Base-by-base conservation (phyloP, 2,329 filamentous ascomycete species). In the Stagonosporopsis tanaceti region DNA sequence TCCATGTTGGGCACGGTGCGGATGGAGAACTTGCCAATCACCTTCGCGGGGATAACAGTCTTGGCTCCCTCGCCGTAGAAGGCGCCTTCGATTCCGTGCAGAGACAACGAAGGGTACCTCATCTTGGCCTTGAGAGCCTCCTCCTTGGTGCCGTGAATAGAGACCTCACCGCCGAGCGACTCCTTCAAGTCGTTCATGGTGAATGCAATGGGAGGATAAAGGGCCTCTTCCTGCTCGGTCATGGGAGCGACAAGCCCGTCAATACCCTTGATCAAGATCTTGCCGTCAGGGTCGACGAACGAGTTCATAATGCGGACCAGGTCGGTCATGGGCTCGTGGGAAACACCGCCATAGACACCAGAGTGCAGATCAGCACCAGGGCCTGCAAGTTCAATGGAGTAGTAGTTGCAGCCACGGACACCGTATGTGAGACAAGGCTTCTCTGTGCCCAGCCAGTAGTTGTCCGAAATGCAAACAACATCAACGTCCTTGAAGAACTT, bases 361-460 rank as follows among this genome's bases (percentile, higher is more conserved):
- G 91, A 96, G 84, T 99, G 95, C 61, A 99, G 84, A 77, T 99
- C 95, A 66, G 94, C 91, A 38, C 89, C 95, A 11, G 95, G 95
- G 0, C 95, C 95, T 8, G 90, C 93, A 63, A 99, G 83, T 79
- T 95, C 91, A 67, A 99, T 80, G 50, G 90, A 91, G 83, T 98
- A 99, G 85, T 99, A 99, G 83, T 96, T 98, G 87, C 92, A 96
- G 51, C 95, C 95, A 66, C 95, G 91, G 62, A 99, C 89, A 68
- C 95, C 95, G 77, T 99, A 99, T 9, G 95, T 99, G 73, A 99
- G 81, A 78, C 95, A 99, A 12, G 95, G 95, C 85, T 97, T 97
- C 85, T 98, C 93, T 6, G 95, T 98, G 57, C 95, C 95, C 38
- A 99, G 88, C 95, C 95, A 99, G 87, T 99, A 99, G 85, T 99